These are phyloP conservation scores for Plasmodium ovale DNA, from an alignment of 169 alveolate species.

Conservation along the genomic window DNA sequence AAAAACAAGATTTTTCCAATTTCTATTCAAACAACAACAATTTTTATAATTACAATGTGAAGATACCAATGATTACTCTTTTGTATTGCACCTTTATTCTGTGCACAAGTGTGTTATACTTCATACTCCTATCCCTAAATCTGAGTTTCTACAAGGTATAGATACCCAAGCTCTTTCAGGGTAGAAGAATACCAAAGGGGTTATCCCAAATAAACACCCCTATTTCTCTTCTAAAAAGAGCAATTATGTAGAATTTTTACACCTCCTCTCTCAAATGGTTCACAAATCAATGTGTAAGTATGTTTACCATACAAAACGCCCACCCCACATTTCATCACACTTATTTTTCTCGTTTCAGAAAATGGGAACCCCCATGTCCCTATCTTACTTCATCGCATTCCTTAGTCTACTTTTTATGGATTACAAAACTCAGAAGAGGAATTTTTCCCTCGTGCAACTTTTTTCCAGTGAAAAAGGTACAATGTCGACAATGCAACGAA, in stretches of 20 bases:
- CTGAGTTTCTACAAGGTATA: conserved; percentile 59
- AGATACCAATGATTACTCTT: conserved; percentile 30
- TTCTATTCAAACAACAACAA: conserved; percentile 11
- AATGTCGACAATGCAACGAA: neutral
- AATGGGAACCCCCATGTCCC: conserved; percentile 49
- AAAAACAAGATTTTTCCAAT: conserved; percentile 41
- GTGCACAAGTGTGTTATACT: conserved; percentile 46
- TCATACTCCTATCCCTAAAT: conserved; percentile 29
- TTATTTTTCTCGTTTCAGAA: conserved; percentile 18
- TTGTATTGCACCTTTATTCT: conserved; percentile 30
- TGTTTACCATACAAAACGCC: no score
- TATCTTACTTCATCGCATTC: conserved; percentile 43
- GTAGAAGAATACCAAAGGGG: neutral
- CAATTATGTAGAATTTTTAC: no score
- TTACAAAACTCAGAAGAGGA: conserved; percentile 53
- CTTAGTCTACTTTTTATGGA: conserved; percentile 34
- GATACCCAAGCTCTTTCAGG: no score
- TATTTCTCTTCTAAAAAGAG: no score
- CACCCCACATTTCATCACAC: no score
- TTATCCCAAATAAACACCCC: neutral
- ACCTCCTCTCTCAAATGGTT: no score
- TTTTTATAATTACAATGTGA: conserved; percentile 9
- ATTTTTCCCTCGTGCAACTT: conserved; percentile 46
- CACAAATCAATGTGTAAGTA: no score
- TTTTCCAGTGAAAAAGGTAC: conserved; percentile 72